Percentiles rank a stretch among this genome's conserved stretches.
Evolutionary conservation across 2,329 filamentous ascomycete species (phyloP).

Genomic region (Corinectria fuckeliana): DNA sequence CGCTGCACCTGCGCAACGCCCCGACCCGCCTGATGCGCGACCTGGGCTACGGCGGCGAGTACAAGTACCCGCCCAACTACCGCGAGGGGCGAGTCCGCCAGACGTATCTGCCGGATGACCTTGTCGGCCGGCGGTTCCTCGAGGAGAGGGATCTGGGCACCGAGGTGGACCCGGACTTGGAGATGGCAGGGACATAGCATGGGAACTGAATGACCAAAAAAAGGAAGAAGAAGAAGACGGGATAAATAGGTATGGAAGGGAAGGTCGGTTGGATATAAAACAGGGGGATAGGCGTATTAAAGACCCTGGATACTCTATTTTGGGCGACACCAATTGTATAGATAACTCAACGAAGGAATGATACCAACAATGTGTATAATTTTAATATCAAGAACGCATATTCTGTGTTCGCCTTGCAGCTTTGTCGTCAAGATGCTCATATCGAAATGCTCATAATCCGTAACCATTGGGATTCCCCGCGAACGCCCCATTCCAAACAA

Average conservation of each 20-base stretch:
- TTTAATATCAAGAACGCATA: slow-evolving; percentile 11
- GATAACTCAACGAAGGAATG: slow-evolving; percentile 19
- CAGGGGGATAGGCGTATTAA: slow-evolving; percentile 21
- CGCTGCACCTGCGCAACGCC: slow-evolving; percentile 88
- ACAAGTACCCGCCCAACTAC: slow-evolving; percentile 97
- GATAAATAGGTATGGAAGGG: not conserved
- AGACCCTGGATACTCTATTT: slow-evolving; percentile 8
- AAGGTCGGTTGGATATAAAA: slow-evolving; percentile 16
- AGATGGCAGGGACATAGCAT: slow-evolving; percentile 43
- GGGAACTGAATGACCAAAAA: not conserved
- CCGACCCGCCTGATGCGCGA: slow-evolving; percentile 94
- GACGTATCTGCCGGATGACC: slow-evolving; percentile 83
- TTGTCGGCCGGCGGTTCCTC: slow-evolving; percentile 76
- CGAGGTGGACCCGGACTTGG: slow-evolving; percentile 74
- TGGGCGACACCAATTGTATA: slow-evolving; percentile 14
- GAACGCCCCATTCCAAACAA: slow-evolving; percentile 20
- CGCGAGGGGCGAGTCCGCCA: slow-evolving; percentile 81
- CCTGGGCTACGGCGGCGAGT: slow-evolving; percentile 85
- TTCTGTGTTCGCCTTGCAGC: not conserved
- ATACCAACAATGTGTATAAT: slow-evolving; percentile 20
- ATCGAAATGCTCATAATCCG: not conserved
- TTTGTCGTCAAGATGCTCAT: slow-evolving; percentile 1
- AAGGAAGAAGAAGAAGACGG: not conserved
- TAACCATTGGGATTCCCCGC: slow-evolving; percentile 5
- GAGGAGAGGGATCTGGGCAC: slow-evolving; percentile 82